A percentile compares a stretch with the other conserved stretches of the same genome.
These are phyloP conservation scores for Actinomortierella wolfii DNA, from an alignment of 371 early-diverging fungal genomes.

Conservation along the genomic window DNA sequence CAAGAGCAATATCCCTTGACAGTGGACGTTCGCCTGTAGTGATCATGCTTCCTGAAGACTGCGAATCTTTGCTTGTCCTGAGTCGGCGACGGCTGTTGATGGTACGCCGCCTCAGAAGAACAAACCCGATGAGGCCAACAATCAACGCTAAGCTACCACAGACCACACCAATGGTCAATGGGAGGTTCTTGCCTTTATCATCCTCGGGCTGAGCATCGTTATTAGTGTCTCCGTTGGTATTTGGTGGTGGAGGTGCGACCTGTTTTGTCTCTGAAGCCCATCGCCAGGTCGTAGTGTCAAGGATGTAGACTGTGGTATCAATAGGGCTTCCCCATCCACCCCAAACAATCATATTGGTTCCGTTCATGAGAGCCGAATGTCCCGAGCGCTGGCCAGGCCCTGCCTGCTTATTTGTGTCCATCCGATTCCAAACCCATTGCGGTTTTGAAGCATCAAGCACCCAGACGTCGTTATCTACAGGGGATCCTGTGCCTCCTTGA, in stretches of 20 bases:
- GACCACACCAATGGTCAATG: conserved; percentile 30
- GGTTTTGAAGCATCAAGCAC: conserved; percentile 29
- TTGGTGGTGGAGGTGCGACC: neutral
- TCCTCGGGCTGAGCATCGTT: neutral
- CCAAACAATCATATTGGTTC: conserved; percentile 43
- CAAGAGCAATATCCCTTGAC: conserved; percentile 21
- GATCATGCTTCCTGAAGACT: conserved; percentile 19
- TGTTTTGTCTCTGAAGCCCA: conserved; percentile 17
- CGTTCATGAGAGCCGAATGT: conserved; percentile 33
- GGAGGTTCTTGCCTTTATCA: conserved; percentile 9
- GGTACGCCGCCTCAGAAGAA: conserved; percentile 1
- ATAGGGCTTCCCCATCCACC: conserved; percentile 30
- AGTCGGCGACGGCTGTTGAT: neutral
- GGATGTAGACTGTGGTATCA: conserved; percentile 30
- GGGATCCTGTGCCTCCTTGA: conserved; percentile 14
- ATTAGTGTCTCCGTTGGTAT: neutral
- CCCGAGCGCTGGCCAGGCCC: conserved; percentile 38
- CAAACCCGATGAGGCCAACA: conserved; percentile 19
- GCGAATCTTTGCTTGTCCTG: conserved; percentile 10
- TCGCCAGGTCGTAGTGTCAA: conserved; percentile 23
- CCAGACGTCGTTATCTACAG: conserved; percentile 37
- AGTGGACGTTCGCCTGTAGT: conserved; percentile 29
- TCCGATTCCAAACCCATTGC: conserved; percentile 34
- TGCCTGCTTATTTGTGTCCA: conserved; percentile 18
- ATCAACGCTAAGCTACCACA: conserved; percentile 29